Conservation (phyloP, 495 filamentous ascomycete species). For the Daldinia decipiens region DNA sequence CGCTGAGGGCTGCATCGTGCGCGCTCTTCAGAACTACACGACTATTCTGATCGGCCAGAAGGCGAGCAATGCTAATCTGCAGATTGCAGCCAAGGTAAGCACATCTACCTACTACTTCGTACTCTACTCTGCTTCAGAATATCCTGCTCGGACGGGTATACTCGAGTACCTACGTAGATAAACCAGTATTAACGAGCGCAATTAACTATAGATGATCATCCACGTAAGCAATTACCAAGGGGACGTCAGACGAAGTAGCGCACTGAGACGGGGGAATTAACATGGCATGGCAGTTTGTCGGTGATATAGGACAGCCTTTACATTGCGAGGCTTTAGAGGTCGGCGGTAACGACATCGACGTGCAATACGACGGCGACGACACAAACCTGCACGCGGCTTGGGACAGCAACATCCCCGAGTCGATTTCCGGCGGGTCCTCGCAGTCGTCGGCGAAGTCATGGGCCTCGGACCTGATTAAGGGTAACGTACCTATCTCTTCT, state of each 20-base stretch:
- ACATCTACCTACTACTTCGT: not conserved
- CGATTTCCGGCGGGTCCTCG: constrained; percentile 60
- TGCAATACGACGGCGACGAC: constrained; percentile 60
- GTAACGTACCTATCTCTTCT: constrained; percentile 3
- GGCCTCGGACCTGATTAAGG: constrained; percentile 49
- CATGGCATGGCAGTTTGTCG: constrained; percentile 57
- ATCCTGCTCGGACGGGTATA: not conserved
- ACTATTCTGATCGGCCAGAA: constrained; percentile 40
- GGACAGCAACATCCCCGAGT: constrained; percentile 72
- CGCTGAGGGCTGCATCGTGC: constrained; percentile 65
- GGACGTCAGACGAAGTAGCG: not conserved
- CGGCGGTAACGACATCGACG: constrained; percentile 70
- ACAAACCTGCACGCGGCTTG: constrained; percentile 72
- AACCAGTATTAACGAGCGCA: constrained; percentile 3
- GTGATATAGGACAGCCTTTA: constrained; percentile 72
- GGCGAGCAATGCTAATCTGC: constrained; percentile 32
- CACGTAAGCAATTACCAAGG: constrained; percentile 55
- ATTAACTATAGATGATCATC: constrained; percentile 59
- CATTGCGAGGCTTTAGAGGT: constrained; percentile 67
- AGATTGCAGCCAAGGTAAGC: constrained; percentile 45
- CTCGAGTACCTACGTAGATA: not conserved
- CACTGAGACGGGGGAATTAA: constrained; percentile 5
- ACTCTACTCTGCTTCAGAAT: not conserved
- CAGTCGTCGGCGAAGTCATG: constrained; percentile 51
- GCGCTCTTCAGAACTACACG: constrained; percentile 70